These are phyloP conservation scores for Nigrospora sphaerica DNA, from an alignment of 2,329 filamentous ascomycete species.

Conservation along the genomic window DNA sequence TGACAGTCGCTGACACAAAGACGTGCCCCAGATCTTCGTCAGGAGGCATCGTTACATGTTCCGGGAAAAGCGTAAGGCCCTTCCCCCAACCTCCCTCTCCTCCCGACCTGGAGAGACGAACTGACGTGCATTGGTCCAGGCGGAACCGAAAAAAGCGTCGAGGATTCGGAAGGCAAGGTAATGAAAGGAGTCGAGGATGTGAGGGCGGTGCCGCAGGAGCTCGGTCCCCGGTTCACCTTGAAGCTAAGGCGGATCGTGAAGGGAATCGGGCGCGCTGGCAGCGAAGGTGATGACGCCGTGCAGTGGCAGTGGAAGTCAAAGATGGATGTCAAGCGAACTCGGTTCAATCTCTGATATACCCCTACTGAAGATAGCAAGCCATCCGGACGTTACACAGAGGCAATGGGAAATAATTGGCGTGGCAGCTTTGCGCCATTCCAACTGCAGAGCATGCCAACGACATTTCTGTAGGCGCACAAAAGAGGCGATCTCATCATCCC, in stretches of 20 bases:
- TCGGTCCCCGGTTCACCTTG: constrained; percentile 56
- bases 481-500: too few species aligned
- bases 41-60: constrained; percentile 88
- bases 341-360: constrained; percentile 63
- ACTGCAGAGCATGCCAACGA: too few species aligned
- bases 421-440: too few species aligned
- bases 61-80: constrained; percentile 72
- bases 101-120: neutral
- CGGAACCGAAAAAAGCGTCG: constrained; percentile 61
- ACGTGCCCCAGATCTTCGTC: constrained; percentile 60
- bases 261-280: constrained; percentile 66
- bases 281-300: constrained; percentile 64
- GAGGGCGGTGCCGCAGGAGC: constrained; percentile 79
- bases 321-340: constrained; percentile 90
- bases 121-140: constrained; percentile 5
- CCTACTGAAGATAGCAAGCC: neutral
- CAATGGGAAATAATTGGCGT: too few species aligned
- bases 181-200: constrained; percentile 82
- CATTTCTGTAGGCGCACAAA: too few species aligned
- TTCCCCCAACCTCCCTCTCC: neutral
- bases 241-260: constrained; percentile 89
- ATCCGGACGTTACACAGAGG: too few species aligned
- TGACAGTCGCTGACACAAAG: constrained; percentile 78
- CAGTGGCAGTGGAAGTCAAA: constrained; percentile 96
- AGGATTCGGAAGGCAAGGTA: constrained; percentile 73